Conservation (phyloP, 2,329 filamentous ascomycete species). For the Thermoascus crustaceus region DNA sequence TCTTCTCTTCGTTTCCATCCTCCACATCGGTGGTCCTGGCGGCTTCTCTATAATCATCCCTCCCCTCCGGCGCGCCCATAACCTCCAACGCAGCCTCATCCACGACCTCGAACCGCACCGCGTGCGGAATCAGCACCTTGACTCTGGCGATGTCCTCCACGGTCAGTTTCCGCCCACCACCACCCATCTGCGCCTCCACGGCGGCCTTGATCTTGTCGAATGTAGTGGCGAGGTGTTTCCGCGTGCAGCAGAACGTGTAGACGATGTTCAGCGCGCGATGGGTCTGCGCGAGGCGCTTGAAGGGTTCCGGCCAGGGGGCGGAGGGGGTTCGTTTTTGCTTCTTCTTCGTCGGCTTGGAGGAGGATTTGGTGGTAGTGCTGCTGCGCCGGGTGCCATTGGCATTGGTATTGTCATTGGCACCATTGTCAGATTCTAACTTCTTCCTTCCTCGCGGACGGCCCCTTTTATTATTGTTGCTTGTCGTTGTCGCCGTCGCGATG, state of each 20-base stretch:
- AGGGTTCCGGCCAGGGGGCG: slow-evolving; percentile 64
- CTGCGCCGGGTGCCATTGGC: not conserved
- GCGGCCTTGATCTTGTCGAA: slow-evolving; percentile 79
- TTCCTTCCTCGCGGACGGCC: not conserved
- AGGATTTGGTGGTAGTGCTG: too few relatives aligned
- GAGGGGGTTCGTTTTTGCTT: slow-evolving; percentile 18
- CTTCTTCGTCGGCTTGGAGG: slow-evolving; percentile 11
- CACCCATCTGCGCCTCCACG: slow-evolving; percentile 73
- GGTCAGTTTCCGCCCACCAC: slow-evolving; percentile 52
- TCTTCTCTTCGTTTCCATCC: slow-evolving; percentile 24
- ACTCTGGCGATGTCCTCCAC: slow-evolving; percentile 78
- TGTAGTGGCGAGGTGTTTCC: slow-evolving; percentile 86
- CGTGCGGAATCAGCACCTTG: slow-evolving; percentile 65
- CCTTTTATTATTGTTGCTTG: not conserved
- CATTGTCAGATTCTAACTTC: not conserved
- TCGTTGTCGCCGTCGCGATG: slow-evolving; percentile 11
- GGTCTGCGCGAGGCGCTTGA: slow-evolving; percentile 64
- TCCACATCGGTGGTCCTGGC: not conserved
- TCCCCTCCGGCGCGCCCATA: slow-evolving; percentile 61
- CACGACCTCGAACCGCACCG: slow-evolving; percentile 77
- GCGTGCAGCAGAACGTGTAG: slow-evolving; percentile 88
- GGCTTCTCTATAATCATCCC: slow-evolving; percentile 13
- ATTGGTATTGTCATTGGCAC: not conserved
- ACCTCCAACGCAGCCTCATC: slow-evolving; percentile 77
- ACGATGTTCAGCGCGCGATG: slow-evolving; percentile 85